Conservation (phyloP, 2,329 filamentous ascomycete genomes). For the Arthrobotrys musiformis region DNA sequence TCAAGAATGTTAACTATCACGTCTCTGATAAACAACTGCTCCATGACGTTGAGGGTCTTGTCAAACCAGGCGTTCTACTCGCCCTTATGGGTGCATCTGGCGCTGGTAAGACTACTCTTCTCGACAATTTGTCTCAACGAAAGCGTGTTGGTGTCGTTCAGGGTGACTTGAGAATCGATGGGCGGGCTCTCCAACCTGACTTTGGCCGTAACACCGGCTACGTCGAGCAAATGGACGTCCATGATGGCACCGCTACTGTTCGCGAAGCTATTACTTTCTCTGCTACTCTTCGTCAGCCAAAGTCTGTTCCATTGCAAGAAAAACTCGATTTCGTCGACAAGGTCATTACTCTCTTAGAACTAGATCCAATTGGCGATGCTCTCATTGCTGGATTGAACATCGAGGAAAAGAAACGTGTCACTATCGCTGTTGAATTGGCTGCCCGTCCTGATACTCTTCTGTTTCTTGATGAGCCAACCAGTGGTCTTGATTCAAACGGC, state of each 20-base stretch:
- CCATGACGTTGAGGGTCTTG: constrained; percentile 78
- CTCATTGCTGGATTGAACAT: constrained; percentile 72
- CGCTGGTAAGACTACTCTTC: constrained; percentile 83
- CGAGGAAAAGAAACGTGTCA: constrained; percentile 77
- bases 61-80: constrained; percentile 81
- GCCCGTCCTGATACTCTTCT: constrained; percentile 75
- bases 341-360: constrained; percentile 73
- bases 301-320: constrained; percentile 68
- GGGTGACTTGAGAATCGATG: constrained; percentile 80
- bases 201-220: constrained; percentile 78
- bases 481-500: constrained; percentile 75
- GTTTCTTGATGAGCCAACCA: constrained; percentile 78
- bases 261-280: constrained; percentile 77
- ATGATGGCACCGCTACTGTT: constrained; percentile 74
- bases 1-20: constrained; percentile 76
- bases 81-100: constrained; percentile 84
- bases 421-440: constrained; percentile 78
- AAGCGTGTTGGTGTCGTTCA: constrained; percentile 73
- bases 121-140: constrained; percentile 80
- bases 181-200: constrained; percentile 70
- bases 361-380: constrained; percentile 74
- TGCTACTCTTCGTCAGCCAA: constrained; percentile 72
- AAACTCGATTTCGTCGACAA: constrained; percentile 75
- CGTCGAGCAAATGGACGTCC: constrained; percentile 77
- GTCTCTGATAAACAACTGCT: constrained; percentile 76